Evolutionary conservation across 108 stramenopile genomes (phyloP).

Genomic region (Cyclotella baltica): DNA sequence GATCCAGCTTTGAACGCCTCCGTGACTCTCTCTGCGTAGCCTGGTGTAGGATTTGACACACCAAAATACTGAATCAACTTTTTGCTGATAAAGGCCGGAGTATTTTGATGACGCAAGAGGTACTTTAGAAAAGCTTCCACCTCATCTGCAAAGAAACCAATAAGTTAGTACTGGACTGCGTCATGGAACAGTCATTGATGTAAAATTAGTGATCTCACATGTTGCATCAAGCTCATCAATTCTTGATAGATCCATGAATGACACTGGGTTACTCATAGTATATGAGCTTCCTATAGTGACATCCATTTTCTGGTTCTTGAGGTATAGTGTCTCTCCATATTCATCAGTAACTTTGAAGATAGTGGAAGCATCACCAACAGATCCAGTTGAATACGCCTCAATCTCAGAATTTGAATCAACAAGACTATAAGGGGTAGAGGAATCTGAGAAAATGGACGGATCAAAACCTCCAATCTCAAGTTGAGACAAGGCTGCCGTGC

Average conservation of each 20-base stretch:
- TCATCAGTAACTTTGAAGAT: constrained; percentile 50
- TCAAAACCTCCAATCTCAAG: constrained; percentile 56
- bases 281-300: constrained; percentile 37
- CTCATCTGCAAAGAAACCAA: constrained; percentile 19
- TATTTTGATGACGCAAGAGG: constrained; percentile 47
- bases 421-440: constrained; percentile 21
- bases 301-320: constrained; percentile 34
- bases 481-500: constrained; percentile 37
- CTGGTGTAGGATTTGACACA: constrained; percentile 75
- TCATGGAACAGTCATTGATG: too few relatives aligned
- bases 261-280: constrained; percentile 40
- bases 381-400: constrained; percentile 30
- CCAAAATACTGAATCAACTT: constrained; percentile 72
- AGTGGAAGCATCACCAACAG: constrained; percentile 37
- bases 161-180: too few relatives aligned
- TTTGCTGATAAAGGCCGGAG: constrained; percentile 69
- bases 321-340: constrained; percentile 29
- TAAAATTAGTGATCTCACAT: constrained; percentile 16
- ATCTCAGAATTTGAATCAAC: constrained; percentile 27
- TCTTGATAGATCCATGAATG: constrained; percentile 37
- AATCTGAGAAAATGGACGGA: constrained; percentile 40
- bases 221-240: constrained; percentile 52
- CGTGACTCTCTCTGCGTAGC: constrained; percentile 56
- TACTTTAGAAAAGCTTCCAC: constrained; percentile 36
- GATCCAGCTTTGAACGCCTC: constrained; percentile 53